These are phyloP conservation scores for Eustoma russellianum DNA, from an alignment of 257 asterid genomes.

Conservation along the genomic window DNA sequence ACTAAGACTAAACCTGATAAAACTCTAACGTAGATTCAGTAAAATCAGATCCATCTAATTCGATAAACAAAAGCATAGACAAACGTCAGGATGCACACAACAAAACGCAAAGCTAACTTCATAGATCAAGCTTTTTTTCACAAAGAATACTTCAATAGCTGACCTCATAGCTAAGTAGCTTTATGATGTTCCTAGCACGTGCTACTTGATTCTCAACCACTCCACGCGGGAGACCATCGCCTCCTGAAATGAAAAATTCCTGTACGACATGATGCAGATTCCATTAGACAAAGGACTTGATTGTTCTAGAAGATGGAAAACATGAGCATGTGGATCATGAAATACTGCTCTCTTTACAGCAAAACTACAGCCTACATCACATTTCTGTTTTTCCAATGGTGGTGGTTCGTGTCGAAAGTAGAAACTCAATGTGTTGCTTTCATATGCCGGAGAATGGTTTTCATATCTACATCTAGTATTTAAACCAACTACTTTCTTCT, in stretches of 20 bases:
- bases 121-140: not conserved
- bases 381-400: too few relatives aligned
- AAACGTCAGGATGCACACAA: not conserved
- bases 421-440: too few relatives aligned
- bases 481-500: not conserved
- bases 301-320: too few relatives aligned
- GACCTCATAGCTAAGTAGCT: slow-evolving; percentile 78
- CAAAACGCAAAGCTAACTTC: not conserved
- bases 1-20: too few relatives aligned
- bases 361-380: too few relatives aligned
- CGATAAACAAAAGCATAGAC: not conserved
- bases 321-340: too few relatives aligned
- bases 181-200: slow-evolving; percentile 64
- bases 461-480: too few relatives aligned
- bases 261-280: slow-evolving; percentile 7
- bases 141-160: slow-evolving; percentile 18
- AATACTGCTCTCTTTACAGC: too few relatives aligned
- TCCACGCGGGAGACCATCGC: slow-evolving; percentile 99
- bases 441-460: too few relatives aligned
- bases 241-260: slow-evolving; percentile 97
- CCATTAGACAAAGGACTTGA: not conserved
- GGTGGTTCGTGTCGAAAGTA: too few relatives aligned
- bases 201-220: slow-evolving; percentile 93
- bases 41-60: not conserved
- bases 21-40: too few relatives aligned